Evolutionary conservation across 2,329 filamentous ascomycete species (phyloP), one percentile per base, ranked within the genome.

Genomic region (Endoconidiophora laricicola): DNA sequence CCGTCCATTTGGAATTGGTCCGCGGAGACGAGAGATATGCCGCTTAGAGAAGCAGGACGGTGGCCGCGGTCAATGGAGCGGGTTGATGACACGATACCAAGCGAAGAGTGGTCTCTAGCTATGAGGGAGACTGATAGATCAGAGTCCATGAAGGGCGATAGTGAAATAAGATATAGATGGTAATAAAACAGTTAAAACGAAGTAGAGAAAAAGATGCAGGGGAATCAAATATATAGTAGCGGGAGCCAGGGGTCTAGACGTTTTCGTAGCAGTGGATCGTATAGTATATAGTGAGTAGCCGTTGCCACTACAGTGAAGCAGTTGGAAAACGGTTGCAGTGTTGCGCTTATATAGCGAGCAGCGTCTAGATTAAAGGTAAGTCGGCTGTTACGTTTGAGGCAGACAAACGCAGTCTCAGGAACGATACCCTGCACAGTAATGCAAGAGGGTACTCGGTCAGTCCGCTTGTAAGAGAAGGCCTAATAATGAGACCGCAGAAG

Each of bases 81-180:
- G 16, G 44, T 7, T 6, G 44, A 36, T 18, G 44, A n/a, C 14
- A 36, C n/a, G 12, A 37, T 20, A 20, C 18, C 16, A 36, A 46
- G 44, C 44, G 33, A 36, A 18, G 44, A 46, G 14, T 33, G n/a
- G 16, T 46, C 44, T 37, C 44, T 46, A 6, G 18, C 40, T 7
- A 46, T 33, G 44, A 46, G 44, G 37, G 44, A 46, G n/a, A 46
- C 24, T 20, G 26, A n/a, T 14, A 46, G 44, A 37, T 38, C 44
- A 22, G 44, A 46, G 20, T 46, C 10, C 44, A 46, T 46, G 6
- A 10, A 36, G 44, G 24, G 29, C 24, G 20, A 18, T 46, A 6
- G 26, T 22, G 9, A 26, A 16, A 36, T 18, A 18, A 18, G 3
- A 20, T 36, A 20, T 14, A 41, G 24, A 41, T 16, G 20, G 18